Evolutionary conservation across 495 filamentous ascomycete genomes (phyloP), one percentile per base, ranked within the genome.

Genomic region (Penicillium soppii): DNA sequence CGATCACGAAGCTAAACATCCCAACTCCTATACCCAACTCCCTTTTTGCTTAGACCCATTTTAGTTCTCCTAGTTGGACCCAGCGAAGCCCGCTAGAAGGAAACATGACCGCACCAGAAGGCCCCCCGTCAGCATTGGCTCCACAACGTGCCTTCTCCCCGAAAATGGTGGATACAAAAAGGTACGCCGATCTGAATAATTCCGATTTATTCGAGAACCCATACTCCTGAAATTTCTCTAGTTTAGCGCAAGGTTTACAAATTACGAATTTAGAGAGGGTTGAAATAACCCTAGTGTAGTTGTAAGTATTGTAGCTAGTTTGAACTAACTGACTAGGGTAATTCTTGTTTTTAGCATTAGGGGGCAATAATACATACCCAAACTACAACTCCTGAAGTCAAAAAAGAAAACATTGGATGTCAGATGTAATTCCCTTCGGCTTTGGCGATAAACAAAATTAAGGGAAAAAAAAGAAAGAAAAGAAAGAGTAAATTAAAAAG

Each of bases 141-240:
- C 69, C 69, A 70, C 69, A 65, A 63, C 62, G 59, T 70, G 59
- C 58, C 51, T 61, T 67, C 59, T 53, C 65, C 58, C 64, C 65
- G 58, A 68, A 63, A 56, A 42, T 29, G 52, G 62, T 69, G 67
- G 69, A 67, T 63, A 58, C 57, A 40, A 58, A 48, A 57, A 38
- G 46, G 57, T 42, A 51, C 47, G 68, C 56, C 63, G 70, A 72
- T 72, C 69, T 67, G 62, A 68, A 68, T 36, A 59, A 49, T 51
- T 43, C 35, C 40, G 17, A 23, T 33, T 22, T 32, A 42, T 43
- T n/a, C 8, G 39, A 47, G 29, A 9, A 40, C 26, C 13, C 29
- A 32, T 32, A 32, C 27, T 22, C 29, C 15, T 46, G n/a, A 23
- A 27, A 35, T 22, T 36, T n/a, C 29, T n/a, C n/a, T n/a, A 29